phyloP scores from a whole-genome alignment of 495 filamentous ascomycete species.

The Lophium mytilinum region DNA sequence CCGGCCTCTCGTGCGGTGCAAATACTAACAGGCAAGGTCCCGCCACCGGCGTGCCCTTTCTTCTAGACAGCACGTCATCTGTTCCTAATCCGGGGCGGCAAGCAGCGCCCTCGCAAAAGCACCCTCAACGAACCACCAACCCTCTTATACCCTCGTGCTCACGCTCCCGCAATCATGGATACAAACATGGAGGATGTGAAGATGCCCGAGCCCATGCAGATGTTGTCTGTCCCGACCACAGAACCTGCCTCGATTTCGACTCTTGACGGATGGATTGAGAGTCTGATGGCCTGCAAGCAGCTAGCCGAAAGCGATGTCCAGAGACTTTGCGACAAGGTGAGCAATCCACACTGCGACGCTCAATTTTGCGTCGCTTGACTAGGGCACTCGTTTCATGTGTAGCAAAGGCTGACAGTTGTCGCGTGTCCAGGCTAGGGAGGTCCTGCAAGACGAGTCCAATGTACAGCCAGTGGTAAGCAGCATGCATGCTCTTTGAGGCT shows the following conservation, averaged over 20 bases:
- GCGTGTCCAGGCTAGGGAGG: constrained; percentile 71
- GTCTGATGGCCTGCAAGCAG: constrained; percentile 97
- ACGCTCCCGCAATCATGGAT: constrained; percentile 54
- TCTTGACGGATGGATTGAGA: constrained; percentile 97
- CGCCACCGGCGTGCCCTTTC: not conserved
- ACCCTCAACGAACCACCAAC: constrained; percentile 3
- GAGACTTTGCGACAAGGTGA: constrained; percentile 91
- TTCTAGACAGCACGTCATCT: constrained; percentile 17
- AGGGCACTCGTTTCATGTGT: too few species aligned
- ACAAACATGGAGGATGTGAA: constrained; percentile 98
- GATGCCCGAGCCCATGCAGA: constrained; percentile 68
- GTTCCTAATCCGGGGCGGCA: constrained; percentile 10
- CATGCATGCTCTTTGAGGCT: not conserved
- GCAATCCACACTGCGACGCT: too few species aligned
- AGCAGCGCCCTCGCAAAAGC: constrained; percentile 5
- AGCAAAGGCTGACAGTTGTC: constrained; percentile 22
- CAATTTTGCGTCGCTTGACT: too few species aligned
- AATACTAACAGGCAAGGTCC: not conserved
- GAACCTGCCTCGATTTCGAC: constrained; percentile 88
- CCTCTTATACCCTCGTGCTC: not conserved
- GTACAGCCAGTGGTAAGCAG: constrained; percentile 93
- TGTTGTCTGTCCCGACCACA: constrained; percentile 52
- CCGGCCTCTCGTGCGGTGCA: not conserved
- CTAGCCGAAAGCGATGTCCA: constrained; percentile 90
- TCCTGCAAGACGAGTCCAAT: constrained; percentile 94